These are phyloP conservation scores for Eucalyptus sp. DNA, from an alignment of 345 rosid genomes.

Conservation along the genomic window DNA sequence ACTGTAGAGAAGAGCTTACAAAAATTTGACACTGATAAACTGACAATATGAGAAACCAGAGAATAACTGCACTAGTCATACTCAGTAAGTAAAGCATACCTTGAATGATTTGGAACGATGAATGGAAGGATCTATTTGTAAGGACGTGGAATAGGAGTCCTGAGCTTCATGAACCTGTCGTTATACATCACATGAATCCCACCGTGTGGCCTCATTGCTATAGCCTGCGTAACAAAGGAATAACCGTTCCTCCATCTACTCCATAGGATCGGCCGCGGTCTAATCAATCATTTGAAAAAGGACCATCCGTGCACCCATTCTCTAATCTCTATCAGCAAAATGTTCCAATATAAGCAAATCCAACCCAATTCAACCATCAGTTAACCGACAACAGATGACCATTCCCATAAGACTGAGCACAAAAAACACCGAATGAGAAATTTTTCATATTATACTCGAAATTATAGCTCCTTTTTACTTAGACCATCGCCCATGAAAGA, in stretches of 20 bases:
- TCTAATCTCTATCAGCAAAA: not conserved
- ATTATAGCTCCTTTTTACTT: not conserved
- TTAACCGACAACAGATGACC: not conserved
- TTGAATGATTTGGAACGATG: slow-evolving; percentile 61
- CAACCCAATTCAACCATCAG: not conserved
- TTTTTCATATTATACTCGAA: not conserved
- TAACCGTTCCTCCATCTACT: not conserved
- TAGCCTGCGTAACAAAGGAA: slow-evolving; percentile 36
- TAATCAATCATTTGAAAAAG: not conserved
- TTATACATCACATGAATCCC: slow-evolving; percentile 60
- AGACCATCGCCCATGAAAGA: not conserved
- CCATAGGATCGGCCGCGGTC: not conserved
- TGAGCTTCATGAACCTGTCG: slow-evolving; percentile 67
- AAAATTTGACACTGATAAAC: too few species aligned
- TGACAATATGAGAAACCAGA: not conserved
- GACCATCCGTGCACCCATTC: not conserved
- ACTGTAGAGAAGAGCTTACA: not conserved
- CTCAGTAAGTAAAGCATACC: slow-evolving; percentile 13
- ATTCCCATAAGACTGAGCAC: not conserved
- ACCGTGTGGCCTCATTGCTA: slow-evolving; percentile 52
- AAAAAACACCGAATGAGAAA: not conserved
- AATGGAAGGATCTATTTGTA: slow-evolving; percentile 56
- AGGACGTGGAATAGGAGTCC: slow-evolving; percentile 44
- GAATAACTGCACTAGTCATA: not conserved
- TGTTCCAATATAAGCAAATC: not conserved